Base-by-base conservation (phyloP, 352 stramenopile species). In the Pythium rishiriense region DNA sequence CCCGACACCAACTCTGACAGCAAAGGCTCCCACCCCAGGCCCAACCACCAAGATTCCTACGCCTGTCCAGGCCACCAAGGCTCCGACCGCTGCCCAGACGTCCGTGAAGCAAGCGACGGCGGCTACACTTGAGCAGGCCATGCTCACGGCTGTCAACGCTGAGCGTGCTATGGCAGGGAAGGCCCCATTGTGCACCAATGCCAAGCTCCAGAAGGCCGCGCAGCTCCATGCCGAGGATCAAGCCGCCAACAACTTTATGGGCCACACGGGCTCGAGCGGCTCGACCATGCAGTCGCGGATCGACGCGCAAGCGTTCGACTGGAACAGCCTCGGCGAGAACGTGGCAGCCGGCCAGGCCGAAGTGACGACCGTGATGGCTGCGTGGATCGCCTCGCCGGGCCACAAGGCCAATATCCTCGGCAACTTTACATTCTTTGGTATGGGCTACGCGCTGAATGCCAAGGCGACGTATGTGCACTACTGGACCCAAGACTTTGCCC, bases 401-500 rank as follows among this genome's bases (percentile, higher is more conserved):
- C 79, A 88, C 43, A 49, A 69, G 56, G 53, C 58, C n/a, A 88
- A 88, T 50, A 76, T 88, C 46, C 48, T 88, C 29, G 51, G 58
- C 50, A 22, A 73, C 56, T 72, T 69, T 58, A 78, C 64, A 31
- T 73, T 68, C 53, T 75, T 72, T 57, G 53, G 57, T 26, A 76
- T 72, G 59, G 74, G 76, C 29, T 76, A 86, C 45, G 76, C 76
- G 19, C 81, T 80, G 47, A 85, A 74, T 56, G 61, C 60, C 0
- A 46, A 69, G 26, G 66, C 21, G 17, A 72, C 62, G 31, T 81
- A 78, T 66, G 77, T 79, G 51, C 52, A 74, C 53, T 86, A 83
- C 70, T 89, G 80, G 80, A 85, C 76, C 25, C 80, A 89, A 56
- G 70, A 80, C 65, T 89, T 89, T 49, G 77, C 68, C 49, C 64